These are phyloP conservation scores for Echria macrotheca DNA, from an alignment of 495 filamentous ascomycete species.

Conservation along the genomic window DNA sequence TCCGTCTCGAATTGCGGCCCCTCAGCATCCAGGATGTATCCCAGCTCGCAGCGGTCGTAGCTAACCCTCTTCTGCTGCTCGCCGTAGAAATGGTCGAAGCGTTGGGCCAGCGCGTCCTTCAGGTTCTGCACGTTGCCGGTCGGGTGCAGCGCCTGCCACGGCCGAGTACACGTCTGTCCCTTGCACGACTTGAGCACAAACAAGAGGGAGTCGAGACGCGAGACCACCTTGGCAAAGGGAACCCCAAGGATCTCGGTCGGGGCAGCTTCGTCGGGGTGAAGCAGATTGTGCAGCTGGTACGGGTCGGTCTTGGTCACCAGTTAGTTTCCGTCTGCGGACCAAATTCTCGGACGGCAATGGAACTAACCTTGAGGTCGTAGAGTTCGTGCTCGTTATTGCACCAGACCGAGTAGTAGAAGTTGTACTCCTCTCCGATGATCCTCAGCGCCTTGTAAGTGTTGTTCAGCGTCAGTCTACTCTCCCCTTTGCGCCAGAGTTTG, in stretches of 20 bases:
- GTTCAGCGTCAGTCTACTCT: constrained; percentile 29
- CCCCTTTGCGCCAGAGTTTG: constrained; percentile 20
- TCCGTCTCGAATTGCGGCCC: constrained; percentile 48
- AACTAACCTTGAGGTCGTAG: constrained; percentile 52
- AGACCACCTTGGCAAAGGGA: constrained; percentile 37
- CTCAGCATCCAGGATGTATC: constrained; percentile 56
- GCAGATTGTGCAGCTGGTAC: constrained; percentile 55
- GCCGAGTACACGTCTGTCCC: constrained; percentile 47
- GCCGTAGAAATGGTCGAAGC: constrained; percentile 55
- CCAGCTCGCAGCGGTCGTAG: constrained; percentile 54
- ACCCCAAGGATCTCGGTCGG: constrained; percentile 38
- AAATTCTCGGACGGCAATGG: not conserved
- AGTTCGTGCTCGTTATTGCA: constrained; percentile 61
- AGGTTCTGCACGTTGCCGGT: constrained; percentile 38
- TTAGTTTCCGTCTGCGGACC: not conserved
- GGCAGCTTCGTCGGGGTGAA: constrained; percentile 26
- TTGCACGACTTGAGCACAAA: constrained; percentile 63
- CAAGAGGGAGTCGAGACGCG: constrained; percentile 55
- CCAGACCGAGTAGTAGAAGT: constrained; percentile 62
- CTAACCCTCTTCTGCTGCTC: constrained; percentile 41
- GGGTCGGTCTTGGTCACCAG: constrained; percentile 50
- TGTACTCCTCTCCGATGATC: constrained; percentile 48
- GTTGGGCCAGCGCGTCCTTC: constrained; percentile 39
- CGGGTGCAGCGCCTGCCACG: constrained; percentile 57
- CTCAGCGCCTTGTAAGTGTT: constrained; percentile 64